A percentile compares a stretch with the other conserved stretches of the same genome.
phyloP scores from a whole-genome alignment of 1,284 basidiomycete species.

The Sporisorium scitamineum region DNA sequence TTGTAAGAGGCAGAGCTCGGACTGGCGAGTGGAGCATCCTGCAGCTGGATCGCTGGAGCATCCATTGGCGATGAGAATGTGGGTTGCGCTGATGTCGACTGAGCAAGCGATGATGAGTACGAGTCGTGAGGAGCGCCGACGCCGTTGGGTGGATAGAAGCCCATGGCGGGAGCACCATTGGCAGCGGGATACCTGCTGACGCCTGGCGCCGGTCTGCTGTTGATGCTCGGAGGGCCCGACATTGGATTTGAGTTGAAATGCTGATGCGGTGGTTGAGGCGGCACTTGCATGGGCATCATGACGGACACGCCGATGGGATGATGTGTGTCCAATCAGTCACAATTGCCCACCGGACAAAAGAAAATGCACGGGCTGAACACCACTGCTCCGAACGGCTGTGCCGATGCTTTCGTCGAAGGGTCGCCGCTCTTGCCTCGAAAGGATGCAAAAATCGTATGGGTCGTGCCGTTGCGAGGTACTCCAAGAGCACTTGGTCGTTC shows the following conservation, averaged over 20 bases:
- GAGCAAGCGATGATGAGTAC: constrained; percentile 20
- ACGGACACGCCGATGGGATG: constrained; percentile 5
- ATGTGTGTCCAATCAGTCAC: not conserved
- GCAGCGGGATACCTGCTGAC: constrained; percentile 14
- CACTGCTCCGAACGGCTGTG: not conserved
- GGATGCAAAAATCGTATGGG: not conserved
- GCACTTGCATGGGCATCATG: constrained; percentile 52
- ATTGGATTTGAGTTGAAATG: constrained; percentile 37
- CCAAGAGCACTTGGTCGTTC: not conserved
- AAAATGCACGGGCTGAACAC: not conserved
- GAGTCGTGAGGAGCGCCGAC: constrained; percentile 9
- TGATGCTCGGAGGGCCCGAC: constrained; percentile 10
- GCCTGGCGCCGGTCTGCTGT: constrained; percentile 10
- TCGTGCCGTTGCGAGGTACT: not conserved
- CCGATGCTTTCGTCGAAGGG: no score
- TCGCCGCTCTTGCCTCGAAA: not conserved
- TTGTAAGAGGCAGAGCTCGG: constrained; percentile 12
- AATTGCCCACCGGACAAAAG: not conserved
- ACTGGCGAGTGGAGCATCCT: constrained; percentile 31
- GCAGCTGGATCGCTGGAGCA: constrained; percentile 30
- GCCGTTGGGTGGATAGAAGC: constrained; percentile 39
- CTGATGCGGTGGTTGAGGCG: constrained; percentile 49
- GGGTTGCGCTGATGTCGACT: constrained; percentile 14
- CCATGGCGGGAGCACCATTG: constrained; percentile 7
- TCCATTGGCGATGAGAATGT: constrained; percentile 17